Evolutionary conservation across 1,139 yeast species (phyloP), one percentile per base, ranked within the genome.

Genomic region (Waltiozyma sp.): DNA sequence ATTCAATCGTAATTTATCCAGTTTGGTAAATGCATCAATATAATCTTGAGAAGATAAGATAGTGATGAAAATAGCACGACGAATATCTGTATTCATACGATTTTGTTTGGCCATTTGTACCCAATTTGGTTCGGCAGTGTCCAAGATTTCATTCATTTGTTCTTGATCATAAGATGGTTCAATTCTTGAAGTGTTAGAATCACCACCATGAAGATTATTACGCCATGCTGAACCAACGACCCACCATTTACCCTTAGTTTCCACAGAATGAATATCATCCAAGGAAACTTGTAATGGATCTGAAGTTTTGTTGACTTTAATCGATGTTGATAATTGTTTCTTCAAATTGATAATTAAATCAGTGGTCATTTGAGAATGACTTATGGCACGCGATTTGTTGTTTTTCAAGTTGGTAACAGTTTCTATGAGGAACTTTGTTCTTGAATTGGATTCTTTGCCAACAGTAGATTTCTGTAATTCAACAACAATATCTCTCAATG

Each of bases 141-240:
- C 55, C 37, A 58, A 38, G 19, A 56, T 50, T 34, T 58, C 60
- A 45, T 55, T 49, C 43, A 55, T 26, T 23, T 49, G 53, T 10
- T 61, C 59, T 16, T 59, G 57, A 42, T 68, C 58, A 3, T 60
- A 60, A 23, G 58, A 55, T 13, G 37, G 35, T 10, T 41, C 40
- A 9, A 48, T 44, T 3, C 34, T 38, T 6, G 28, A 19, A 15
- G 19, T 4, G 15, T 48, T 45, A 9, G 47, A 52, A 14, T 55
- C 62, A 13, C 59, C 63, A 4, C 55, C 50, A 14, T 53, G 56
- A 48, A 55, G 56, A 28, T 69, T 71, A 1, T 89, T 89, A 56
- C 77, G 84, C 96, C 97, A 91, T 0, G 98, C 96, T 3, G 97
- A 85, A 39, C 99, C 98, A 34, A 93, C 89, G 38, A 91, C 69